A percentile compares a stretch with the other conserved stretches of the same genome.
Evolutionary conservation across 225 moss, liverwort and hornwort genomes (phyloP).

Genomic region (Pleurozium schreberi): DNA sequence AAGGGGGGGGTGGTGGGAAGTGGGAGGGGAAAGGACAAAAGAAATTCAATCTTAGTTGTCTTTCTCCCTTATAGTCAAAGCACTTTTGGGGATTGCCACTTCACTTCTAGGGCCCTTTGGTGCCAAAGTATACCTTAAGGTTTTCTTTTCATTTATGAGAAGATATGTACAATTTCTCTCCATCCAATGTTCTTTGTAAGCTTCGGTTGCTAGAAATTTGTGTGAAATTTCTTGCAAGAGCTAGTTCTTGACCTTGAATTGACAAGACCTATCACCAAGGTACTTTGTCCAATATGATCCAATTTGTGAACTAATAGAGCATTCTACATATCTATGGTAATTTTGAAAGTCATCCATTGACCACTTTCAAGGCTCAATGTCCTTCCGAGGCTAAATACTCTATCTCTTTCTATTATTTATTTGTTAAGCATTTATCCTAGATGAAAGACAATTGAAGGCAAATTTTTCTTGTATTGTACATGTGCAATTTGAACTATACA

Average conservation of each 20-base stretch:
- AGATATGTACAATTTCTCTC: background rate
- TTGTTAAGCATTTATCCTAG: fast-evolving
- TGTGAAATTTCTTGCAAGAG: background rate
- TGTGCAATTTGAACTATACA: background rate
- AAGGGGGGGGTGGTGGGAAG: background rate
- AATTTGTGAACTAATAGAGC: background rate
- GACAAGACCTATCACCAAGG: fast-evolving
- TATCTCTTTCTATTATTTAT: background rate
- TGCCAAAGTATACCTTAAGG: background rate
- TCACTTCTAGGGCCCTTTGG: background rate
- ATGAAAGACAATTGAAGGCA: background rate
- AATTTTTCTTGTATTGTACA: background rate
- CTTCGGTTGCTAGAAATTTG: background rate
- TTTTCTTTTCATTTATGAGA: background rate
- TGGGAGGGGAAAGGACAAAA: background rate
- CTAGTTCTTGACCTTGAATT: fast-evolving
- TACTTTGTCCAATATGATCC: background rate
- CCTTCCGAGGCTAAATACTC: background rate
- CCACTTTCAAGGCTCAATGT: background rate
- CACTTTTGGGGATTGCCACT: background rate
- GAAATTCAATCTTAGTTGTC: background rate
- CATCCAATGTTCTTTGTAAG: background rate
- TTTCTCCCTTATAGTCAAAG: background rate
- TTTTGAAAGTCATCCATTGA: background rate
- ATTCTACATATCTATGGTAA: background rate